phyloP scores from a whole-genome alignment of 1,284 basidiomycete genomes.

The Exobasidium cylindrosporum region DNA sequence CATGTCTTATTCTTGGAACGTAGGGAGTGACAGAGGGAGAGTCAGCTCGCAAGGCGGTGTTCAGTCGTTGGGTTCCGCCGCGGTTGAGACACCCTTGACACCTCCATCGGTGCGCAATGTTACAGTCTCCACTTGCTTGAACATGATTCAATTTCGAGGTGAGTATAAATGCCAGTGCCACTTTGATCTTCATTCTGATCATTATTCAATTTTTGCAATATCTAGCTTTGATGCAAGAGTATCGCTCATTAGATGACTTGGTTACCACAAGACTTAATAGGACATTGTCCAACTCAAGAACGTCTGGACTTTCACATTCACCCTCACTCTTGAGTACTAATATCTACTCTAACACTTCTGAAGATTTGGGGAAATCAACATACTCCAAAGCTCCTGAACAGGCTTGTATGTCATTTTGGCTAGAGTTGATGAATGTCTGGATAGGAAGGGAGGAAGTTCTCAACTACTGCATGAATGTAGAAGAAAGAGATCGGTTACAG shows the following conservation, averaged over 20 bases:
- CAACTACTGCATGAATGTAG: constrained; percentile 37
- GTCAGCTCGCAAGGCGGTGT: not conserved
- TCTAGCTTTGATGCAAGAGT: constrained; percentile 41
- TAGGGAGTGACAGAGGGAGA: not conserved
- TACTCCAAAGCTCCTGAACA: constrained; percentile 27
- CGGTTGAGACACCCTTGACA: constrained; percentile 14
- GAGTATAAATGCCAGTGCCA: no score
- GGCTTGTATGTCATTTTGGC: constrained; percentile 41
- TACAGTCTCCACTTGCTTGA: constrained; percentile 31
- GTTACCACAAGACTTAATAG: constrained; percentile 48
- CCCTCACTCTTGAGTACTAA: constrained; percentile 34
- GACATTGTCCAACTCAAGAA: constrained; percentile 34
- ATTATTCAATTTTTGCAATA: not conserved
- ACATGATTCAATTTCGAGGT: constrained; percentile 39
- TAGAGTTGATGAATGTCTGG: constrained; percentile 41
- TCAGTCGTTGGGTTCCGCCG: constrained; percentile 10
- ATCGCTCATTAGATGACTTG: constrained; percentile 45
- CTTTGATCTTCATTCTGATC: not conserved
- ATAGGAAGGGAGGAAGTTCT: constrained; percentile 43
- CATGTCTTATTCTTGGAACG: not conserved
- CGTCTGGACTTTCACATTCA: constrained; percentile 30
- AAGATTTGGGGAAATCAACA: constrained; percentile 40
- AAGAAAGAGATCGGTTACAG: constrained; percentile 15
- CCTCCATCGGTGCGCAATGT: constrained; percentile 32
- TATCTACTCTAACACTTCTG: constrained; percentile 16